These are phyloP conservation scores for Colletotrichum higginsianum DNA, from an alignment of 2,329 filamentous ascomycete species.

Conservation along the genomic window DNA sequence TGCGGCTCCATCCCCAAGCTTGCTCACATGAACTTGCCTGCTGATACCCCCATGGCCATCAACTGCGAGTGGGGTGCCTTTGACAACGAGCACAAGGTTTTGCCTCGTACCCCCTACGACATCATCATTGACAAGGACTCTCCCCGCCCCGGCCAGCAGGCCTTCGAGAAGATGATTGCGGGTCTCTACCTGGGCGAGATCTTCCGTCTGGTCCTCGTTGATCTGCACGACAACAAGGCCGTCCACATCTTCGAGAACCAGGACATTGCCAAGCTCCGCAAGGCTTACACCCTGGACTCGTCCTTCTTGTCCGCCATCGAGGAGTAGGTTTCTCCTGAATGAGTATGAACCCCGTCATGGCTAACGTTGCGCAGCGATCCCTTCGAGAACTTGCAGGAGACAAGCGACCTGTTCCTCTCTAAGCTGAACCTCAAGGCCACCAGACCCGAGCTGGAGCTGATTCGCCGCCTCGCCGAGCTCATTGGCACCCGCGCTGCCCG, in stretches of 20 bases:
- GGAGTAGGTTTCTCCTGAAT: conserved; percentile 72
- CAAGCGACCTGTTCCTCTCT: conserved; percentile 83
- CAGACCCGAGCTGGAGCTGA: conserved; percentile 87
- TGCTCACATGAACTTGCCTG: conserved; percentile 88
- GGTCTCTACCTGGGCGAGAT: conserved; percentile 95
- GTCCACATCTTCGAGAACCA: conserved; percentile 86
- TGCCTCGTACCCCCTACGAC: conserved; percentile 90
- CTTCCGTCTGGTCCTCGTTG: conserved; percentile 88
- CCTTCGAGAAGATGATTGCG: conserved; percentile 98
- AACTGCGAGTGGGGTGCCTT: conserved; percentile 99
- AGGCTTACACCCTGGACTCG: conserved; percentile 90
- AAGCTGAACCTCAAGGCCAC: conserved; percentile 81
- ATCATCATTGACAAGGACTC: conserved; percentile 91
- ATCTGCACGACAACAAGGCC: conserved; percentile 84
- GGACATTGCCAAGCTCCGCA: conserved; percentile 84
- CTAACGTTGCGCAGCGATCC: conserved; percentile 75
- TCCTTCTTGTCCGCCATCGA: conserved; percentile 95
- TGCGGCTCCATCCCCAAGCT: conserved; percentile 94
- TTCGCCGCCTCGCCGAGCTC: conserved; percentile 90
- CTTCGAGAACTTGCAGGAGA: conserved; percentile 95
- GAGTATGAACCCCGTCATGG: neutral
- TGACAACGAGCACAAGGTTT: conserved; percentile 91
- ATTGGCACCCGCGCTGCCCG: conserved; percentile 96
- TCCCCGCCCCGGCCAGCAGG: conserved; percentile 92
- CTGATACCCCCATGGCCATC: conserved; percentile 90